Conservation (phyloP, 768 basidiomycete species). For the Psilocybe azurescens region DNA sequence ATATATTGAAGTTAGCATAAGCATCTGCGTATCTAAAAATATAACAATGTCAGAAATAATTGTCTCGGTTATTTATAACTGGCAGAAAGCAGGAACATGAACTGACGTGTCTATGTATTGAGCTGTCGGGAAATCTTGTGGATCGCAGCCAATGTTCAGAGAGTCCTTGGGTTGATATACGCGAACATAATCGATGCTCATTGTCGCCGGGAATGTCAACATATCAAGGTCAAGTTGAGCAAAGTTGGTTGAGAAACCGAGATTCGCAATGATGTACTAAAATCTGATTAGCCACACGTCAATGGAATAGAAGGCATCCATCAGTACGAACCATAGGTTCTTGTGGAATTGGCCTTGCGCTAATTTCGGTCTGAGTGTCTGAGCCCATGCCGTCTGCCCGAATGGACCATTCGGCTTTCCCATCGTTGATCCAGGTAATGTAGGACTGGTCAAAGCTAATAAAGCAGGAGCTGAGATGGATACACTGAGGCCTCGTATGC, state of each 20-base stretch:
- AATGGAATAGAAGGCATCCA: neutral
- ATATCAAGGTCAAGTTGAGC: conserved; percentile 62
- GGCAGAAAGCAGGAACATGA: neutral
- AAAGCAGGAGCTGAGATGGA: neutral
- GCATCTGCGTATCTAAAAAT: conserved; percentile 51
- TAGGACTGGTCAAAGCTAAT: conserved; percentile 45
- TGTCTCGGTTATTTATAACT: neutral
- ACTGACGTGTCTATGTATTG: conserved; percentile 66
- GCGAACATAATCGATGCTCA: conserved; percentile 84
- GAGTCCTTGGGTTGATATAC: conserved; percentile 78
- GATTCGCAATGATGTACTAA: conserved; percentile 59
- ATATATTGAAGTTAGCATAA: conserved; percentile 75
- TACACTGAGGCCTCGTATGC: neutral
- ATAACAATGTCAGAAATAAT: neutral
- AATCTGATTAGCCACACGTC: neutral
- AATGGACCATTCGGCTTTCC: conserved; percentile 67
- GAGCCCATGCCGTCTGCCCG: conserved; percentile 62
- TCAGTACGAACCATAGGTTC: conserved; percentile 69
- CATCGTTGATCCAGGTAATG: conserved; percentile 77
- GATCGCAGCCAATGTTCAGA: conserved; percentile 82
- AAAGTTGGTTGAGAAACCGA: conserved; percentile 82
- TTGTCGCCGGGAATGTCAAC: conserved; percentile 66
- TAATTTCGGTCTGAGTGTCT: conserved; percentile 55
- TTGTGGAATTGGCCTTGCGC: conserved; percentile 65
- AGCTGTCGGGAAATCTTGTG: conserved; percentile 70